Base-by-base conservation (phyloP, 2,329 filamentous ascomycete genomes). In the Penicillium sclerotiorum region DNA sequence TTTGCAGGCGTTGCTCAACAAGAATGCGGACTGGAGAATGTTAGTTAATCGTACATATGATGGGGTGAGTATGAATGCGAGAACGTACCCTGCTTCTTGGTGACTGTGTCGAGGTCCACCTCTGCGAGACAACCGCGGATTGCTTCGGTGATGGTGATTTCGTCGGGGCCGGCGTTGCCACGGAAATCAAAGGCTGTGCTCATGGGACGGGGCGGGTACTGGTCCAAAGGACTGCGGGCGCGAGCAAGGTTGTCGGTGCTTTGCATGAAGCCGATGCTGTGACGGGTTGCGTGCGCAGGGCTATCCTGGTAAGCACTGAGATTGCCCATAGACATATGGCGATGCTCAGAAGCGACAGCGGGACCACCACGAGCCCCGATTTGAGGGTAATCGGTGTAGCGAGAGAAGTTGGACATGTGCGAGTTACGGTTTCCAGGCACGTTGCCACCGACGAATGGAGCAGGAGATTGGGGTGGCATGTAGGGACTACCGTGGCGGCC, bases 91-190 rank as follows among this genome's bases (percentile, higher is more conserved):
- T 97, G 93, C 77, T 99, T 99, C 85, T 97, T 99, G 6, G 94
- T 99, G 40, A 97, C 90, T n/a, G 83, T 93, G 69, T 99, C 94
- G 35, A 99, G 79, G 70, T 99, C 93, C 1, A 96, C 91, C 64
- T 96, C 93, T 13, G 80, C 75, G 55, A 99, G 78, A 61, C 94
- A 94, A 43, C 81, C 78, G 64, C 90, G 88, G 55, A 97, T 93
- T 1, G 89, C 88, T 53, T 95, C 89, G 15, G 90, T 80, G 57
- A 99, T 96, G 53, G 84, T 81, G 38, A 77, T 78, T 63, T 97
- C 92, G 58, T 88, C 89, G 0, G 90, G 89, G 0, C 89, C 90
- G 20, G 68, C 69, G 15, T 64, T 73, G 38, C 73, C 77, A 57
- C 82, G 80, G 76, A 87, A 86, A 59, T 85, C 83, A 59, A 80